A percentile compares a stretch with the other conserved stretches of the same genome.
phyloP scores from a whole-genome alignment of 164 flowering plant genomes.

The Aristolochia contorta region DNA sequence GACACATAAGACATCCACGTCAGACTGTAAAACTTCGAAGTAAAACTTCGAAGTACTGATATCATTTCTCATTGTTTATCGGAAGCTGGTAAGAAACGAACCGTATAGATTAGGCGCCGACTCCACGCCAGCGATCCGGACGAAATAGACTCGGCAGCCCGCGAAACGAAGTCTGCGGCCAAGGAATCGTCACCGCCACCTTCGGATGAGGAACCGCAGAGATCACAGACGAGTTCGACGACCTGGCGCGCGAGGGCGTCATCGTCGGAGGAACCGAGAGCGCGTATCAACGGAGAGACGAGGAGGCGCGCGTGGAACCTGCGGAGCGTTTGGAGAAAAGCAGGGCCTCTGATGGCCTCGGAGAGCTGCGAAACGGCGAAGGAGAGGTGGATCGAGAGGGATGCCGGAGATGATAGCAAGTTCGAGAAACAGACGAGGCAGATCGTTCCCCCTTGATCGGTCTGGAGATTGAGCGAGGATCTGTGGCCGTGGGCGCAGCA shows the following conservation, averaged over 20 bases:
- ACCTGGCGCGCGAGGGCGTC: slow-evolving; percentile 55
- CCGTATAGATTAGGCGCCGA: slow-evolving; percentile 52
- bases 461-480: slow-evolving; percentile 36
- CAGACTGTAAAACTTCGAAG: too few species aligned
- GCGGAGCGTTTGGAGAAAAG: slow-evolving; percentile 33
- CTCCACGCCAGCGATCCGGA: slow-evolving; percentile 58
- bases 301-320: slow-evolving; percentile 50
- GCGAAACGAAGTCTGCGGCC: slow-evolving; percentile 33
- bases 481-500: slow-evolving; percentile 60
- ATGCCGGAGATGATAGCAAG: slow-evolving; percentile 48
- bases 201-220: slow-evolving; percentile 25
- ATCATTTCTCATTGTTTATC: too few species aligned
- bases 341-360: slow-evolving; percentile 46
- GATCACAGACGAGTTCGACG: slow-evolving; percentile 26
- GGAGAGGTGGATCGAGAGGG: slow-evolving; percentile 72
- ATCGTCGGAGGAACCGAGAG: slow-evolving; percentile 50
- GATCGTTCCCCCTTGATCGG: slow-evolving; percentile 55
- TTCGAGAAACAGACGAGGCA: slow-evolving; percentile 82
- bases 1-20: too few species aligned
- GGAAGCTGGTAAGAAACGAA: slow-evolving; percentile 10
- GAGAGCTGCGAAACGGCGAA: slow-evolving; percentile 90
- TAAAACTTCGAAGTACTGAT: too few species aligned
- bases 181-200: slow-evolving; percentile 9
- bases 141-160: slow-evolving; percentile 40
- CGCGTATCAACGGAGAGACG: slow-evolving; percentile 36